Evolutionary conservation across 805 yeast genomes (phyloP).

Genomic region (Pichia exigua): DNA sequence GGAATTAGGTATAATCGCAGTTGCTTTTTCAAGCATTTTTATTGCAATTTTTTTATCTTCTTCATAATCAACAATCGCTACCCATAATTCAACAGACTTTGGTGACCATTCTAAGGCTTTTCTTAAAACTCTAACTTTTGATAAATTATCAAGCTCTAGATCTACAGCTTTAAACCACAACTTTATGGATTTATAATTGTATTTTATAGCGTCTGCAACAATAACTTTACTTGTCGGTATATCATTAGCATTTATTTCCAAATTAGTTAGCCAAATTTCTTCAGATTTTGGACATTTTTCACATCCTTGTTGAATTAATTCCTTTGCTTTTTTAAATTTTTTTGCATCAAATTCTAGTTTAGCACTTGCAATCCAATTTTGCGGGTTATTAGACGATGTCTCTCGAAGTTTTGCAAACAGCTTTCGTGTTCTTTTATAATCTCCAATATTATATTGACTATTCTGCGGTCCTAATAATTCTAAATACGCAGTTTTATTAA

Average conservation of each 20-base stretch:
- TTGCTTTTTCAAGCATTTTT: constrained; percentile 55
- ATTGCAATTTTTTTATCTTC: constrained; percentile 38
- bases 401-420: constrained; percentile 62
- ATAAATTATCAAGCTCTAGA: constrained; percentile 48
- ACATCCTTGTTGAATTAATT: constrained; percentile 69
- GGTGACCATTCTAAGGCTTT: constrained; percentile 68
- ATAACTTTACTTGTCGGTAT: constrained; percentile 43
- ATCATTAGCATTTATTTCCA: constrained; percentile 50
- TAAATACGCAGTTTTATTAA: constrained; percentile 35
- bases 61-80: constrained; percentile 53
- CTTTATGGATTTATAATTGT: constrained; percentile 45
- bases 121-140: constrained; percentile 53
- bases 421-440: constrained; percentile 48
- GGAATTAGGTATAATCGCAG: constrained; percentile 57
- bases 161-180: constrained; percentile 71
- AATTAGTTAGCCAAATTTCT: constrained; percentile 75
- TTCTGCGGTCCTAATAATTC: constrained; percentile 30
- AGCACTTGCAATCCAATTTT: constrained; percentile 84
- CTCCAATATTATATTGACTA: constrained; percentile 36
- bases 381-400: constrained; percentile 64
- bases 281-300: constrained; percentile 55
- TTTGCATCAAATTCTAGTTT: constrained; percentile 62
- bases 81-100: constrained; percentile 56
- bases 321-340: constrained; percentile 48
- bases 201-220: constrained; percentile 57